These are phyloP conservation scores for Ilex asprella DNA, from an alignment of 257 asterid genomes.

Conservation along the genomic window DNA sequence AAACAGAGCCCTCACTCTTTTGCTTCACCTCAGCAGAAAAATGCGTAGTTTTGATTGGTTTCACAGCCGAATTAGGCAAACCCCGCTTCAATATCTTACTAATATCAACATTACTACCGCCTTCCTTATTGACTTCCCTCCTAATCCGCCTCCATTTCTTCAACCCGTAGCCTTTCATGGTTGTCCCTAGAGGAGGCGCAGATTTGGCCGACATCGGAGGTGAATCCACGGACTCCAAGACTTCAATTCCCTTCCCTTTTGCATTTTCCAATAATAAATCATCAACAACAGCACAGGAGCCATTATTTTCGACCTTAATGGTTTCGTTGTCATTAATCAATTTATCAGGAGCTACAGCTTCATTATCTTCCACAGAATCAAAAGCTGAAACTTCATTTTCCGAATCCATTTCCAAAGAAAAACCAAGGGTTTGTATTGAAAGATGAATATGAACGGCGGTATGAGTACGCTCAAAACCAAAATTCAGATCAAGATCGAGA, in stretches of 20 bases:
- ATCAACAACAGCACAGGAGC: slow-evolving; percentile 20
- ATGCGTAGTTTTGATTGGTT: slow-evolving; percentile 26
- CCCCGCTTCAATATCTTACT: slow-evolving; percentile 33
- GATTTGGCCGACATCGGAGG: slow-evolving; percentile 11
- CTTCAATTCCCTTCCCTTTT: slow-evolving; percentile 23
- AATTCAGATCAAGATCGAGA: slow-evolving; percentile 67
- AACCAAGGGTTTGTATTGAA: background rate
- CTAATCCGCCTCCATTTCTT: slow-evolving; percentile 75
- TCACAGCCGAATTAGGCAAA: slow-evolving; percentile 15
- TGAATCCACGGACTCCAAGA: slow-evolving; percentile 7
- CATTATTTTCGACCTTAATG: slow-evolving; percentile 24
- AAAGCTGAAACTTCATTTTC: slow-evolving; percentile 25
- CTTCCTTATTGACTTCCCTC: slow-evolving; percentile 34
- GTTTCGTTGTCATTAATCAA: slow-evolving; percentile 17
- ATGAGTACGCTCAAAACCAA: background rate
- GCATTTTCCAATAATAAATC: slow-evolving; percentile 16
- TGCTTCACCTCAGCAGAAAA: slow-evolving; percentile 32
- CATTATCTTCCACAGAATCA: slow-evolving; percentile 41
- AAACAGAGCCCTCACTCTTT: slow-evolving; percentile 51
- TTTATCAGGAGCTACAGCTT: slow-evolving; percentile 20
- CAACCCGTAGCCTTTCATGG: slow-evolving; percentile 49
- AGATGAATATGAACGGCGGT: background rate
- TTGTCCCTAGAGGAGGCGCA: slow-evolving; percentile 10
- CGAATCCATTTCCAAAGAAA: slow-evolving; percentile 32
- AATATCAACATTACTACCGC: slow-evolving; percentile 25